A percentile compares a stretch with the other conserved stretches of the same genome.
phyloP scores from a whole-genome alignment of 2,329 filamentous ascomycete species.

The Trichoderma oligosporum region DNA sequence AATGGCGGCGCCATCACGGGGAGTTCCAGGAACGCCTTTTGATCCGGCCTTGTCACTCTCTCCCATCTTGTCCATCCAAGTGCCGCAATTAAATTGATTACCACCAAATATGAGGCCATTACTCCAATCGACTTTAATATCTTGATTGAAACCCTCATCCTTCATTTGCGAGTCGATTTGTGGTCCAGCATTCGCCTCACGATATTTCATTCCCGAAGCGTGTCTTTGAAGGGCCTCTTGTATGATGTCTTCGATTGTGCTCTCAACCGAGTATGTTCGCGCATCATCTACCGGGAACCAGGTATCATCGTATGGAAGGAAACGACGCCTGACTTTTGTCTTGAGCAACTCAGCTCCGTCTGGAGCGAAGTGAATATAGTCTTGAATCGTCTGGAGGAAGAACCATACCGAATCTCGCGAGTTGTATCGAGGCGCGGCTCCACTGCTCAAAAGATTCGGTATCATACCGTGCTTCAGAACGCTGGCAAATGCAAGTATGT shows the following conservation, averaged over 20 bases:
- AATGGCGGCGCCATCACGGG: conserved; percentile 88
- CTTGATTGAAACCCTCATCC: conserved; percentile 84
- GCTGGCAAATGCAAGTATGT: conserved; percentile 91
- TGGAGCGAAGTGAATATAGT: conserved; percentile 79
- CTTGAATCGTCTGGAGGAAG: conserved; percentile 92
- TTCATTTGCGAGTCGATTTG: conserved; percentile 90
- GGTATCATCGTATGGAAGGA: conserved; percentile 91
- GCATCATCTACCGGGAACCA: conserved; percentile 82
- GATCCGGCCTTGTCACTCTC: conserved; percentile 86
- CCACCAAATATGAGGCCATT: conserved; percentile 86
- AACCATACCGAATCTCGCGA: conserved; percentile 97
- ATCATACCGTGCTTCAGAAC: conserved; percentile 99
- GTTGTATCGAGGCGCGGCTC: conserved; percentile 86
- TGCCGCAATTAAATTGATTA: conserved; percentile 91
- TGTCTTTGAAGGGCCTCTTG: conserved; percentile 93
- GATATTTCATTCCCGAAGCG: conserved; percentile 83
- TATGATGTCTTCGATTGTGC: conserved; percentile 81
- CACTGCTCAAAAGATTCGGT: conserved; percentile 84
- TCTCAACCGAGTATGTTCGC: conserved; percentile 79
- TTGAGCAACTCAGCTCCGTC: conserved; percentile 70
- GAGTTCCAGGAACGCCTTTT: conserved; percentile 94
- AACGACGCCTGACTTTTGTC: conserved; percentile 75
- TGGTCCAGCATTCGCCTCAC: conserved; percentile 89
- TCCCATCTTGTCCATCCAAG: conserved; percentile 99
- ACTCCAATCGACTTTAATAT: conserved; percentile 89